Conservation (phyloP, 495 filamentous ascomycete species). For the Saxispiralis lemnorum region DNA sequence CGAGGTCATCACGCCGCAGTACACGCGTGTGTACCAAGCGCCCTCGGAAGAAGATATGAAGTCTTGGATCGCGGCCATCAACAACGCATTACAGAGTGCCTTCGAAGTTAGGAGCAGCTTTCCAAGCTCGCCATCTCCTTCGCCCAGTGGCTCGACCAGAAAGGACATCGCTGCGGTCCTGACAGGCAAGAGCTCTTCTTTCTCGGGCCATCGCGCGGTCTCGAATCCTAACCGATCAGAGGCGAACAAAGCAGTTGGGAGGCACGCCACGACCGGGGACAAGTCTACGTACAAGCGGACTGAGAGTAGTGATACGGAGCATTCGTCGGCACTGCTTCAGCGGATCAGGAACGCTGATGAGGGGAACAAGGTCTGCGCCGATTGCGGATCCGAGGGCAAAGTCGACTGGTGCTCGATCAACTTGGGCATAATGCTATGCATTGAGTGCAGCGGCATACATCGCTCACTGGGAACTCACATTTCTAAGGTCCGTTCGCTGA, state of each 20-base stretch:
- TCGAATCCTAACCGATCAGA: conserved; percentile 35
- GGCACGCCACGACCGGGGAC: conserved; percentile 79
- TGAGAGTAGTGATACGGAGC: conserved; percentile 60
- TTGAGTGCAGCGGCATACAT: conserved; percentile 96
- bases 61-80: conserved; percentile 90
- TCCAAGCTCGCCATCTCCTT: conserved; percentile 24
- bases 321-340: conserved; percentile 59
- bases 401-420: conserved; percentile 99
- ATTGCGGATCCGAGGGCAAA: conserved; percentile 79
- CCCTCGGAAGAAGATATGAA: conserved; percentile 96
- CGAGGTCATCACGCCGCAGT: conserved; percentile 93
- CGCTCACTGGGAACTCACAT: conserved; percentile 93
- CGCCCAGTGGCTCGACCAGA: conserved; percentile 34
- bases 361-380: conserved; percentile 86
- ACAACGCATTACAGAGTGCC: conserved; percentile 90
- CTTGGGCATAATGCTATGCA: conserved; percentile 86
- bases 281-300: conserved; percentile 56
- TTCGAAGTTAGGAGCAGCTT: conserved; percentile 57
- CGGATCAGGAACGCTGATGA: conserved; percentile 78
- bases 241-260: conserved; percentile 41
- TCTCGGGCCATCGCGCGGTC: conserved; percentile 35
- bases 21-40: conserved; percentile 91
- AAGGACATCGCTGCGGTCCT: conserved; percentile 80
- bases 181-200: conserved; percentile 80
- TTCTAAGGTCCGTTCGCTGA: conserved; percentile 89